Evolutionary conservation across 495 filamentous ascomycete species (phyloP).

Genomic region (Darksidea phi): DNA sequence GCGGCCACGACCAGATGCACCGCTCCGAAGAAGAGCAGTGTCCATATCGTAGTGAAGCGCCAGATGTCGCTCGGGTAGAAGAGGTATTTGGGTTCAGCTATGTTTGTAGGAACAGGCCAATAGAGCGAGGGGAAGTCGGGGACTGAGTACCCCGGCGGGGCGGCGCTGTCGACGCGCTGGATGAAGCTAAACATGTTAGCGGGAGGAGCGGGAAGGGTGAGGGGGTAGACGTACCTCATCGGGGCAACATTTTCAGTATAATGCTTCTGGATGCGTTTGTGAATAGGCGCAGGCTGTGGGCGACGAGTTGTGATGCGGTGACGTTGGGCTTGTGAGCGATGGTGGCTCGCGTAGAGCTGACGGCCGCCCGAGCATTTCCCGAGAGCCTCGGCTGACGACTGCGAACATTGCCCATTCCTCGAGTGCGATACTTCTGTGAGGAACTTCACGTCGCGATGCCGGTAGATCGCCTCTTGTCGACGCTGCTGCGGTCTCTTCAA

Average conservation of each 20-base stretch:
- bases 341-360: background rate
- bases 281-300: background rate
- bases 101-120: slow-evolving; percentile 61
- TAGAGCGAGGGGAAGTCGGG: slow-evolving; percentile 88
- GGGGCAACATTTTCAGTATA: slow-evolving; percentile 7
- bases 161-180: slow-evolving; percentile 46
- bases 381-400: slow-evolving; percentile 17
- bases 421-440: background rate
- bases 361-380: slow-evolving; percentile 7
- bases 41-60: slow-evolving; percentile 92
- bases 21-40: slow-evolving; percentile 64
- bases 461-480: slow-evolving; percentile 44
- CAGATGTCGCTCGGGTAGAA: slow-evolving; percentile 80
- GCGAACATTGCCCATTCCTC: slow-evolving; percentile 18
- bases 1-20: slow-evolving; percentile 68
- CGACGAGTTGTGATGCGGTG: background rate
- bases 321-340: background rate
- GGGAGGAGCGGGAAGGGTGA: background rate
- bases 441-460: slow-evolving; percentile 35
- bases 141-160: slow-evolving; percentile 65
- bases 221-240: slow-evolving; percentile 23
- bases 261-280: background rate
- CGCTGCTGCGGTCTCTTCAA: slow-evolving; percentile 45
- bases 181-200: slow-evolving; percentile 28
- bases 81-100: slow-evolving; percentile 61